Conservation (phyloP, 208 protist species). For the Acanthamoeba royreba region DNA sequence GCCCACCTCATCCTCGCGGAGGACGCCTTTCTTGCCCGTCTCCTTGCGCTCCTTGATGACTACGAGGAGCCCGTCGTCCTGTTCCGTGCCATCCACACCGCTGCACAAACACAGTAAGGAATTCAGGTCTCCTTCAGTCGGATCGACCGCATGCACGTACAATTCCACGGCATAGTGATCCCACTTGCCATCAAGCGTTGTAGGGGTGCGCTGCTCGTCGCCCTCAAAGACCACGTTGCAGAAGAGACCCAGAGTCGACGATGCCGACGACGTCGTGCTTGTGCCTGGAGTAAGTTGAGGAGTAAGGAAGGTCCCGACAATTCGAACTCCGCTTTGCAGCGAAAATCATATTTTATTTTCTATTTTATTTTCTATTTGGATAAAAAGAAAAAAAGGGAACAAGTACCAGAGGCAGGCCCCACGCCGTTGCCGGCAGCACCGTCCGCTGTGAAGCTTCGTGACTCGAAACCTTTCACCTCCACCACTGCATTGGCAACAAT, state of each 20-base stretch:
- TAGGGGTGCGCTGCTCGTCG: conserved; percentile 8
- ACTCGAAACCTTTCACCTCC: neutral
- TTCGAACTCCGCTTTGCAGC: too few relatives aligned
- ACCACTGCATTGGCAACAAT: neutral
- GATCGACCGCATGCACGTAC: neutral
- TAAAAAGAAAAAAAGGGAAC: too few relatives aligned
- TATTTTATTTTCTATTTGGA: too few relatives aligned
- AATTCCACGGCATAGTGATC: neutral
- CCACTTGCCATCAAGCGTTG: neutral
- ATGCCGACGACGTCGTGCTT: neutral
- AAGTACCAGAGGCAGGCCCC: too few relatives aligned
- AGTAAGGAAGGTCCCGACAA: neutral
- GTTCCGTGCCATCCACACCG: conserved; percentile 1
- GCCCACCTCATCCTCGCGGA: neutral
- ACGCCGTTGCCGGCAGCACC: too few relatives aligned
- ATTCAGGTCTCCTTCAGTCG: neutral
- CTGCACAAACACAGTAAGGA: neutral
- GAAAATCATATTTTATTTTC: too few relatives aligned
- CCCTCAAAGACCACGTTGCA: conserved; percentile 27
- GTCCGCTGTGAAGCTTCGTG: neutral
- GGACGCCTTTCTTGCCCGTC: neutral
- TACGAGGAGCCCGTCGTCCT: neutral
- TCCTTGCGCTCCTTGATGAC: conserved; percentile 20
- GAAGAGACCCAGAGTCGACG: neutral
- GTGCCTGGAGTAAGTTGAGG: neutral